Base-by-base conservation (phyloP, 2,329 filamentous ascomycete genomes). In the Colletotrichum brevisporum region DNA sequence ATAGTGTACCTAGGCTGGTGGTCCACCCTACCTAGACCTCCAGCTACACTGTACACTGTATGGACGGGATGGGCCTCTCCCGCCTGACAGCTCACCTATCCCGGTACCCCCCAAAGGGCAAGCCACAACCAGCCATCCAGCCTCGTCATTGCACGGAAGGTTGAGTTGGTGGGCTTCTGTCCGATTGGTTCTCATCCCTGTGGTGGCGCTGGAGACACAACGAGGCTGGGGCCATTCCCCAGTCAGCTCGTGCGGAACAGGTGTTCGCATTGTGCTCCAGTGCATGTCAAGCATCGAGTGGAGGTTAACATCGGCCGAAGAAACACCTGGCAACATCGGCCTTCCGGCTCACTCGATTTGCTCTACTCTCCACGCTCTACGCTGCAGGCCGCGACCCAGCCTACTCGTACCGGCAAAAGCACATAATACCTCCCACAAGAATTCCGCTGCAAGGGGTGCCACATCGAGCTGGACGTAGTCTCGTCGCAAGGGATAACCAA, bases 261-360 rank as follows among this genome's bases (percentile, higher is more conserved):
- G 13, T 43, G 41, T 43, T 43, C 47, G 39, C 43, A 54, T 39
- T 48, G 41, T 55, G 16, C 24, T 43, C 47, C 60, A 53, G 63
- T 21, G 47, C 15, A 41, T 12, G 16, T 47, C 41, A n/a, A 65
- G 41, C 66, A 53, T 59, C 54, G 15, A 45, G 67, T 69, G 67
- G 62, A 52, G 31, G 31, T 67, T 66, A 54, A 55, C 50, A 26
- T 41, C 45, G 47, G 56, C 45, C 63, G 62, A 73, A 71, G 50
- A 70, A 65, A 70, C 55, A 63, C 70, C 53, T 54, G 67, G 69
- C 69, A 61, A 56, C 66, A 66, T 59, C 51, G 51, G 31, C 47
- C 45, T 18, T 26, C 43, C 26, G 50, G 57, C 36, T 43, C 48
- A 43, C 36, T 41, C 26, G 54, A 31, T 53, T 53, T 8, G 47